Conservation (phyloP, 106 monocot species). For the Dendrobium catenatum region DNA sequence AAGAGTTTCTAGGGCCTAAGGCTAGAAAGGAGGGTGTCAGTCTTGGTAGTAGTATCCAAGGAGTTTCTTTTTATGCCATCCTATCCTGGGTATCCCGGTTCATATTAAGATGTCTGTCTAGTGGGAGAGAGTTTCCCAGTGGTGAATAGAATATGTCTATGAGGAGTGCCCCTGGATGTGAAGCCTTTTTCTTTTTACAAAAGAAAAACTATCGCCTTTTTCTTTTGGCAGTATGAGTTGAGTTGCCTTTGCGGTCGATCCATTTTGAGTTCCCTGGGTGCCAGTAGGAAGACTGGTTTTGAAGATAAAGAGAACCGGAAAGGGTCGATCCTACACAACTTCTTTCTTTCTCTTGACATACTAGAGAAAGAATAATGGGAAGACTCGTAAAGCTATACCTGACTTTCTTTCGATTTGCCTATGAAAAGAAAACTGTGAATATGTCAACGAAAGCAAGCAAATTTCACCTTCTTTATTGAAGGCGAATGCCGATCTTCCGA, state of each 20-base stretch:
- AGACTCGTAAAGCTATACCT: too few species aligned
- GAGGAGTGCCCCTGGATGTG: not conserved
- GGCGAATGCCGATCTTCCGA: too few species aligned
- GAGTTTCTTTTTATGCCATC: conserved; percentile 2
- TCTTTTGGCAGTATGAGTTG: not conserved
- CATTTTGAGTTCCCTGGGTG: conserved; percentile 2
- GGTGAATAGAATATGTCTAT: not conserved
- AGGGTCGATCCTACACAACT: not conserved
- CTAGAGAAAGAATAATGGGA: too few species aligned
- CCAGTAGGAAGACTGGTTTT: not conserved
- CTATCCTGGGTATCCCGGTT: not conserved
- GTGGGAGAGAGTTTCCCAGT: not conserved
- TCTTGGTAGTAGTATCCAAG: conserved; percentile 3
- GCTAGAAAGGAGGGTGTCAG: not conserved
- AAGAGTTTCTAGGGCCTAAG: conserved; percentile 4
- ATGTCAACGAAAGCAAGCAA: too few species aligned
- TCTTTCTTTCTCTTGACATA: too few species aligned
- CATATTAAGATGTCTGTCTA: conserved; percentile 1
- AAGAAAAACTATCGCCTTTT: not conserved
- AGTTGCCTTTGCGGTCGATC: not conserved
- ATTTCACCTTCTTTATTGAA: too few species aligned
- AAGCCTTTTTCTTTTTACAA: too few species aligned
- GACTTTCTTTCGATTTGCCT: too few species aligned
- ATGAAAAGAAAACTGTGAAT: too few species aligned
- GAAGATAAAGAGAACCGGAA: not conserved